Base-by-base conservation (phyloP, 192 early-diverging fungal genomes). In the Endogone sp. region DNA sequence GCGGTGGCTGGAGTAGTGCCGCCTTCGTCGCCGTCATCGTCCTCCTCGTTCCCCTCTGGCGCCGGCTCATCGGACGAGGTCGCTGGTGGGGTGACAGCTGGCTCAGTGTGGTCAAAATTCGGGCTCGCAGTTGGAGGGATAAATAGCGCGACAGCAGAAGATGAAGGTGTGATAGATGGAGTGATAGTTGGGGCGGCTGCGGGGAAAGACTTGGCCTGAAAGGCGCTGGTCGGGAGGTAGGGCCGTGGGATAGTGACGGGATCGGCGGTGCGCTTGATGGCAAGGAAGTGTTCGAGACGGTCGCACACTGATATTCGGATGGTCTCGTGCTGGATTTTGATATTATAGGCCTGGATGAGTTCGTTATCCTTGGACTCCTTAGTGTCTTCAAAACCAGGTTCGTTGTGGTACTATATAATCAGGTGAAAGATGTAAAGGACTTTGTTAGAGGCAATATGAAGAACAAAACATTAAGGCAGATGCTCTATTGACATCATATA, bases 251-350 rank as follows among this genome's bases (percentile, higher is more conserved):
- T 49, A 63, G 65, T 13, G 61, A 68, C 44, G 66, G 61, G 13
- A 29, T 57, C 21, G 56, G 6, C 13, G 60, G 20, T 16, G 66
- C 22, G 32, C 16, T 78, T 70, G 61, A 82, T 77, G 22, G 71
- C 76, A 4, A 77, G 68, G n/a, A 70, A 77, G 2, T 79, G 61
- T 65, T 88, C 87, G 44, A 88, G 55, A 8, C 85, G 77, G 68
- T 87, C 85, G 69, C 84, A 86, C 6, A 89, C 56, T 16, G 83
- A 78, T 28, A 89, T 78, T 13, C 88, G 77, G 28, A 89, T 67
- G 4, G 88, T 89, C 69, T 89, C 87, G 67, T 89, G 88, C 32
- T 74, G 75, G 62, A 89, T 86, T 67, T 89, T 89, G 60, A 77
- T 74, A 60, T 85, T 89, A 66, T 89, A 89, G 37, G 37, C 37